A percentile compares a stretch with the other conserved stretches of the same genome.
phyloP scores from a whole-genome alignment of 2,329 filamentous ascomycete species.

The Diaporthe nobilis region DNA sequence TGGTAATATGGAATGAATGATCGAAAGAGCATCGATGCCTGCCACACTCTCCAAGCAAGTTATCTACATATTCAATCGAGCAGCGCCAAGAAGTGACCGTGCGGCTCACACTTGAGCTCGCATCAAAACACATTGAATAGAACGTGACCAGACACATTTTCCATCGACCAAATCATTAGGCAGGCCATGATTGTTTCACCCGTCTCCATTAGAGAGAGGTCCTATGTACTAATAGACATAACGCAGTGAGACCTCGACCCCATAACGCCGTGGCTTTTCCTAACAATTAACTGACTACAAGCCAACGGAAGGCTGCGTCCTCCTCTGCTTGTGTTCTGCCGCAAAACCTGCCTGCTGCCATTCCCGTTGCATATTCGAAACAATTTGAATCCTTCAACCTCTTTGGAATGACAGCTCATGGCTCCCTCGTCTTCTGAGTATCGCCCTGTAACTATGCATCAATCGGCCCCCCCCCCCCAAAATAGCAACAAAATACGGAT shows the following conservation, averaged over 20 bases:
- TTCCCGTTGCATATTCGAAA: neutral
- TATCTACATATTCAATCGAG: neutral
- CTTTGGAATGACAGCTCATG: neutral
- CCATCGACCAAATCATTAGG: neutral
- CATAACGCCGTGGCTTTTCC: conserved; percentile 38
- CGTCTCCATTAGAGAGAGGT: neutral
- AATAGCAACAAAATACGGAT: conserved; percentile 12
- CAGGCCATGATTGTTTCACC: neutral
- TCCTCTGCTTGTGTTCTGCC: neutral
- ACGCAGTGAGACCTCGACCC: neutral
- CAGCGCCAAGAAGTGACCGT: neutral
- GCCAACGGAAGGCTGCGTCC: neutral
- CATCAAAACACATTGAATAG: neutral
- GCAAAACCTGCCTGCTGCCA: neutral
- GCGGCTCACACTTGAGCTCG: neutral
- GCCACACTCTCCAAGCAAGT: neutral
- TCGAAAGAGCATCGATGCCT: neutral
- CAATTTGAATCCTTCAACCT: neutral
- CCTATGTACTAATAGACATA: conserved; percentile 2
- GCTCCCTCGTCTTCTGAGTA: neutral
- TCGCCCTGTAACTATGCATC: neutral
- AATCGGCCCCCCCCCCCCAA: neutral
- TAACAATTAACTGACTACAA: neutral
- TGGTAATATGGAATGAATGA: conserved; percentile 40
- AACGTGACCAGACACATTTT: neutral